phyloP scores from a whole-genome alignment of 495 filamentous ascomycete genomes.

The Podospora didyma region DNA sequence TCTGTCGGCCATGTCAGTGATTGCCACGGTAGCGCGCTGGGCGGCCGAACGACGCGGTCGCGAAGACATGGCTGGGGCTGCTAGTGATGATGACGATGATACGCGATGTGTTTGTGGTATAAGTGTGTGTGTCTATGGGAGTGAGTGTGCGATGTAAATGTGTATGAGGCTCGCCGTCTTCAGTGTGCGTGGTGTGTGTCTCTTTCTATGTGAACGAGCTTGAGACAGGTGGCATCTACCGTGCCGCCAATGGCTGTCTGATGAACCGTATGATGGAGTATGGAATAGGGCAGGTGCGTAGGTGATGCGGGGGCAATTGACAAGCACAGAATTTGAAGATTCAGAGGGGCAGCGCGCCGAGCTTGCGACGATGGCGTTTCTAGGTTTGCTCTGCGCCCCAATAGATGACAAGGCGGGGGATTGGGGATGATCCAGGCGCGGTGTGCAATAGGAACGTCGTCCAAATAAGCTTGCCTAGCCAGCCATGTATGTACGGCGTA shows the following conservation, averaged over 20 bases:
- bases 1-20: constrained; percentile 50
- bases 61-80: constrained; percentile 40
- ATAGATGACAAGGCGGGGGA: not conserved
- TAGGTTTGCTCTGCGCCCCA: not conserved
- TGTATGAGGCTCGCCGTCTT: not conserved
- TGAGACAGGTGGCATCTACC: no score
- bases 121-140: not conserved
- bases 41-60: constrained; percentile 44
- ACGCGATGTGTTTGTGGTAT: not conserved
- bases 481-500: no score
- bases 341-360: not conserved
- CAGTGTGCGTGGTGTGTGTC: no score
- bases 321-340: not conserved
- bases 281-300: not conserved
- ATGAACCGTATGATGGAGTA: no score
- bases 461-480: constrained; percentile 4
- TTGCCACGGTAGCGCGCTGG: constrained; percentile 44
- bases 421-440: not conserved
- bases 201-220: no score
- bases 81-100: no score
- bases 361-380: not conserved
- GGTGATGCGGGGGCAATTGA: not conserved
- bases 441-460: not conserved
- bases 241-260: no score
- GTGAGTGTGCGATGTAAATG: not conserved